phyloP scores from a whole-genome alignment of 148 eudicot genomes.

The Suaeda aralocaspica region DNA sequence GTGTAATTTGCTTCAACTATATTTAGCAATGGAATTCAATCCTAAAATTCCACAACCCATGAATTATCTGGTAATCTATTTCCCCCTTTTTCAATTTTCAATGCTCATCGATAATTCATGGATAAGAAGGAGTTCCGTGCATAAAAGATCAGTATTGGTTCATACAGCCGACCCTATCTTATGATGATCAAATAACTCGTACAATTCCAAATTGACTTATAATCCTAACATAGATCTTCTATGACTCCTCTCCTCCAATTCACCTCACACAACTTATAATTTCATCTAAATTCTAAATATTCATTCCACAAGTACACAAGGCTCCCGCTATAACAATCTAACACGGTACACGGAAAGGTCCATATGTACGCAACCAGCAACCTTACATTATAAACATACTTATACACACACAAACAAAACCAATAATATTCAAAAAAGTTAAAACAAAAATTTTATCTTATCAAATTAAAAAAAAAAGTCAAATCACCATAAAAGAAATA shows the following conservation, averaged over 20 bases:
- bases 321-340: too few relatives aligned
- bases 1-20: not conserved
- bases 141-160: too few relatives aligned
- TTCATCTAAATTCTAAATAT: too few relatives aligned
- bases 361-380: too few relatives aligned
- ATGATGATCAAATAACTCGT: not conserved
- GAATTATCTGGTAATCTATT: too few relatives aligned
- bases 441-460: not conserved
- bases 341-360: too few relatives aligned
- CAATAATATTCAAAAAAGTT: not conserved
- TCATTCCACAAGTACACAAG: not conserved
- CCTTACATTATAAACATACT: too few relatives aligned
- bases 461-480: not conserved
- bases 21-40: not conserved
- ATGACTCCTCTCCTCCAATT: not conserved
- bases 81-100: not conserved
- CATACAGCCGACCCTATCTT: not conserved
- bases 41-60: not conserved
- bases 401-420: not conserved
- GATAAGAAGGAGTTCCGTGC: too few relatives aligned
- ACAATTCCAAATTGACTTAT: not conserved
- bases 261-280: too few relatives aligned
- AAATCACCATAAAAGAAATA: conserved; percentile 9
- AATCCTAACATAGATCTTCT: not conserved
- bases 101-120: not conserved